Percentiles rank a stretch among this genome's conserved stretches.
These are phyloP conservation scores for Malassezia psittaci DNA, from an alignment of 1,284 basidiomycete genomes.

Conservation along the genomic window DNA sequence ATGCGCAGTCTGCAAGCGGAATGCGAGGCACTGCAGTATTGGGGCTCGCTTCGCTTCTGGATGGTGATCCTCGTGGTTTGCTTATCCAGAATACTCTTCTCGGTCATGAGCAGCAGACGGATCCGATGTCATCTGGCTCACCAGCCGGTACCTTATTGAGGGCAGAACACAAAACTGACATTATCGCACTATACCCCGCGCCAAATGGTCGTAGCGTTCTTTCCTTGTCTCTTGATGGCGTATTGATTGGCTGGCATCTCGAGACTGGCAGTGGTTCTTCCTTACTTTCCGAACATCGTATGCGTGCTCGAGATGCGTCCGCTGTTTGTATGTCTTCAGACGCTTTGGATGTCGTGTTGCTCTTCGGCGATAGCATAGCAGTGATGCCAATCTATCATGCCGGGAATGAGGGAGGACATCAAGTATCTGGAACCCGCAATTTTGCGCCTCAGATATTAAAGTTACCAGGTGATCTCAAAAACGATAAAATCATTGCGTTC, in stretches of 20 bases:
- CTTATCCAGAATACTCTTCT: conserved; percentile 13
- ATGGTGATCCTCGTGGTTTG: conserved; percentile 11
- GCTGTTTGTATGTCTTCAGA: neutral
- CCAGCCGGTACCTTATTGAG: neutral
- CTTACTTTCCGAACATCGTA: conserved; percentile 3
- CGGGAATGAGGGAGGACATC: neutral
- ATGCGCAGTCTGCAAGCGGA: conserved; percentile 10
- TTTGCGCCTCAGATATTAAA: neutral
- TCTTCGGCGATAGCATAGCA: neutral
- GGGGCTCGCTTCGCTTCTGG: conserved; percentile 6
- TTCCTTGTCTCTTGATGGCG: conserved; percentile 13
- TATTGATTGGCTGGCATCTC: conserved; percentile 12
- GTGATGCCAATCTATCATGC: neutral
- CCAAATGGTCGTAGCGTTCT: neutral
- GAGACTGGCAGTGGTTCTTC: neutral
- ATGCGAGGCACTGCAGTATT: conserved; percentile 9
- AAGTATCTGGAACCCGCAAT: neutral
- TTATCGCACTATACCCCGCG: conserved; percentile 1
- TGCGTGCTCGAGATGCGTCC: conserved; percentile 3
- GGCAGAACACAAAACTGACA: conserved; percentile 15
- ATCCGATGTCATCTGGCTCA: neutral
- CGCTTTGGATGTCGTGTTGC: neutral
- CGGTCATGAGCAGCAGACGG: neutral
- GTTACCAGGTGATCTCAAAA: neutral
- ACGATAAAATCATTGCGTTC: neutral